Percentiles rank a stretch among this genome's conserved stretches.
Evolutionary conservation across 495 filamentous ascomycete genomes (phyloP).

Genomic region (Hypoxylon lenormandii): DNA sequence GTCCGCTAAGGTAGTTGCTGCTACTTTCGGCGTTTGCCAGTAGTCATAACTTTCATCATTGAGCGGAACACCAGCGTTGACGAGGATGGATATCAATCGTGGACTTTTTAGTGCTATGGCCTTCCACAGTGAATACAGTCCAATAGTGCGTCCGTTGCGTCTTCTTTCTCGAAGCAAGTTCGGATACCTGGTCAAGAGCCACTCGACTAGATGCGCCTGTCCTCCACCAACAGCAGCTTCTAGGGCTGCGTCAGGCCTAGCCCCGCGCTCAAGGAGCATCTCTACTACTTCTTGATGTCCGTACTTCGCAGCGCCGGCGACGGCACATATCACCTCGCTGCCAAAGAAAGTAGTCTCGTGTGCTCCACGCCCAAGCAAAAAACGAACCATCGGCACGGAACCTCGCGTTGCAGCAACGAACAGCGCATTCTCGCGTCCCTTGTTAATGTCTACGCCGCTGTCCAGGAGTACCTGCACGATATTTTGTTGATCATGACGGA

Average conservation of each 20-base stretch:
- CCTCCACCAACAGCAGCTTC: background rate
- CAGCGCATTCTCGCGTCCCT: background rate
- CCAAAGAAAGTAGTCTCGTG: background rate
- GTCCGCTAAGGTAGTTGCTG: background rate
- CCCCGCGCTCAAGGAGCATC: background rate
- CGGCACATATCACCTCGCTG: background rate
- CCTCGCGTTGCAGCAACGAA: background rate
- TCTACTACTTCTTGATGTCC: background rate
- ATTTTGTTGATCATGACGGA: background rate
- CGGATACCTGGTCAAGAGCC: background rate
- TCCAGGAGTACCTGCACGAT: slow-evolving; percentile 4
- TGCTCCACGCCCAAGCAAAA: slow-evolving; percentile 2
- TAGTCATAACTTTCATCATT: background rate
- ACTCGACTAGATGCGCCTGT: background rate
- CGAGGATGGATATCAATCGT: background rate
- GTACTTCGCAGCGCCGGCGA: background rate
- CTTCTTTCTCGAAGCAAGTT: background rate
- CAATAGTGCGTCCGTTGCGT: background rate
- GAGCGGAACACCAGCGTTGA: slow-evolving; percentile 10
- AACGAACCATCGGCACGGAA: background rate
- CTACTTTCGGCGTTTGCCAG: background rate
- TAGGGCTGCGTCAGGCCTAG: background rate
- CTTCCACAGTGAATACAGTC: background rate
- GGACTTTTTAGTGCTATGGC: background rate
- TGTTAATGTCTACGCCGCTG: background rate